Conservation (phyloP, 2,329 filamentous ascomycete species). For the Nigrospora oryzae region DNA sequence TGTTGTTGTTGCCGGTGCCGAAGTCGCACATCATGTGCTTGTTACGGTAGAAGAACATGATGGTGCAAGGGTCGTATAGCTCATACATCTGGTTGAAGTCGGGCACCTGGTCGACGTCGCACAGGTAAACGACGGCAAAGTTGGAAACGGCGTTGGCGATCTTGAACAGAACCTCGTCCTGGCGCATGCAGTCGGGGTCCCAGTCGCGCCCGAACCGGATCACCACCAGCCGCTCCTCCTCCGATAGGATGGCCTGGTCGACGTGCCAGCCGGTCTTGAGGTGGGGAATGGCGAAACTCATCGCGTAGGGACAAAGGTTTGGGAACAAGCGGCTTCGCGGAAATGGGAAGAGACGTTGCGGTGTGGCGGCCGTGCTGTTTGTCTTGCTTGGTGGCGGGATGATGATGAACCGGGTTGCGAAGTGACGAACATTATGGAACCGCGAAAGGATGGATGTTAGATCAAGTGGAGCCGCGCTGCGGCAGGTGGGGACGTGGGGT, state of each 20-base stretch:
- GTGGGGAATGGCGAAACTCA: conserved; percentile 69
- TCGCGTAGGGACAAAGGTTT: no score
- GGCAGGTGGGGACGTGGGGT: no score
- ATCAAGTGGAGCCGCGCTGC: no score
- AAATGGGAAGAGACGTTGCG: no score
- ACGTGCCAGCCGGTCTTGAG: conserved; percentile 94
- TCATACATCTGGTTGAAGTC: conserved; percentile 96
- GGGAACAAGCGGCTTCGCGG: no score
- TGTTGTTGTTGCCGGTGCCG: conserved; percentile 97
- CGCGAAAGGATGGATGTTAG: no score
- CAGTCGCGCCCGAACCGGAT: conserved; percentile 89
- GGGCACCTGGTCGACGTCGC: conserved; percentile 83
- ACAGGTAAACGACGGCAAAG: conserved; percentile 87
- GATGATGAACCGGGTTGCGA: no score
- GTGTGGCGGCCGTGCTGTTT: no score
- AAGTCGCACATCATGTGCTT: conserved; percentile 99
- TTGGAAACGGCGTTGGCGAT: conserved; percentile 93
- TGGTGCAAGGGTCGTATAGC: conserved; percentile 69
- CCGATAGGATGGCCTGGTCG: conserved; percentile 82
- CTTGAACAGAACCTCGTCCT: conserved; percentile 91
- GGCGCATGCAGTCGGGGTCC: conserved; percentile 63
- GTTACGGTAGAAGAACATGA: conserved; percentile 98
- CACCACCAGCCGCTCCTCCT: conserved; percentile 87
- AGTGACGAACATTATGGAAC: no score
- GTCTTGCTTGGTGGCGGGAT: no score